Evolutionary conservation across 176 grass and related monocot species (phyloP), one percentile per base, ranked within the genome.

Genomic region (Carex scoparia): DNA sequence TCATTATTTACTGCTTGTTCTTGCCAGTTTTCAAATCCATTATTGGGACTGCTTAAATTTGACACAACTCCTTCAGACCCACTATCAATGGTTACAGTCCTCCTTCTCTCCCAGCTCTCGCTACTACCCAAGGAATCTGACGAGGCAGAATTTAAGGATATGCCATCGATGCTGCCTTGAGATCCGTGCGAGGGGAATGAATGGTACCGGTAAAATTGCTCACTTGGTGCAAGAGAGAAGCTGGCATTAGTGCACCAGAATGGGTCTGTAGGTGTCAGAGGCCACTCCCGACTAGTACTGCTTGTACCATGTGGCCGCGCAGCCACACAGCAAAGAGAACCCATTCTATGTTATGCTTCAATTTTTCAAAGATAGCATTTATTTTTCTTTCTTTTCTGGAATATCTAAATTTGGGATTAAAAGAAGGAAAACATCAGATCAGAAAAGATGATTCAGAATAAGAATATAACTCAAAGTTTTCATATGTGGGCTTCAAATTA

Each of bases 291-390:
- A 69, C 80, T 97, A 1, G 91, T 82, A 48, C 88, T 88, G 77
- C 79, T 86, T 15, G 89, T 75, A 28, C 88, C 90, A 74, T 97
- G 94, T 33, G 91, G 88, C 75, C 91, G 87, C 1, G 90, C 90
- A 0, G 90, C 94, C 67, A 97, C 94, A n/a, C 91, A 97, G 65
- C 94, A 97, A 74, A 97, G 77, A 7, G 94, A 94, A 76, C 91
- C 94, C 92, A 89, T 97, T 65, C 33, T 28, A 53, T 46, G 32
- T 85, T 85, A 73, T 57, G 54, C 48, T 63, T 83, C 23, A 65
- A 31, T 6, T 82, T 37, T 72, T 58, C 28, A 30, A 65, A 68
- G 18, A 27, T 77, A n/a, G 55, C 37, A 61, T 63, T 16, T 78
- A 14, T 42, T 62, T 85, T 64, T 77, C 31, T 76, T 40, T 85